Percentiles rank a stretch among this genome's conserved stretches.
These are phyloP conservation scores for Paralagenidium karlingii DNA, from an alignment of 352 stramenopile species.

Conservation along the genomic window DNA sequence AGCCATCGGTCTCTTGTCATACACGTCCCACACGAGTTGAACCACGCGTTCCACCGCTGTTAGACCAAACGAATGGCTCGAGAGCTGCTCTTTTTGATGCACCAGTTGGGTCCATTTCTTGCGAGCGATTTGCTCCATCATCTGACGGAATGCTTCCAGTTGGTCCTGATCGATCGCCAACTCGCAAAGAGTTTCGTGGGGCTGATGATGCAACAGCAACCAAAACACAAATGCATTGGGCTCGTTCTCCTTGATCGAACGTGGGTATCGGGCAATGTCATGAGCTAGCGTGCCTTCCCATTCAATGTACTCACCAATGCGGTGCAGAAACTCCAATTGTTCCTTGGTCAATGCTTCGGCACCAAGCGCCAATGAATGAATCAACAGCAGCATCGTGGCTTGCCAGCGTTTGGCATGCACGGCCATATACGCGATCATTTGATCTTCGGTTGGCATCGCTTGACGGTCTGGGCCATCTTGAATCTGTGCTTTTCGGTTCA, in stretches of 20 bases:
- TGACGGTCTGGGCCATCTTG: conserved; percentile 4
- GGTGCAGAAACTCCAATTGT: conserved; percentile 41
- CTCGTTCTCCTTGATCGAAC: conserved; percentile 40
- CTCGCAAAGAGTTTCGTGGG: conserved; percentile 1
- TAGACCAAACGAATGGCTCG: conserved; percentile 31
- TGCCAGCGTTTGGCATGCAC: conserved; percentile 74
- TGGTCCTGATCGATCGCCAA: conserved; percentile 10
- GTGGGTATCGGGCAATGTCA: conserved; percentile 54
- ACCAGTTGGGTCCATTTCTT: conserved; percentile 35
- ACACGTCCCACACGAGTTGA: conserved; percentile 47
- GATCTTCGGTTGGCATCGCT: background rate
- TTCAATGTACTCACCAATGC: conserved; percentile 74
- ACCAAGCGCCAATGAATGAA: conserved; percentile 53
- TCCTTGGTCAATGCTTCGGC: conserved; percentile 40
- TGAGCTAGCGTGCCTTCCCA: conserved; percentile 77
- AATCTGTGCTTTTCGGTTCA: conserved; percentile 6
- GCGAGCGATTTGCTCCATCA: conserved; percentile 16
- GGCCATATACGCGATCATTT: conserved; percentile 44
- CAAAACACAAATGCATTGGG: conserved; percentile 72
- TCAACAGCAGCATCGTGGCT: conserved; percentile 61
- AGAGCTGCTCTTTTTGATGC: conserved; percentile 13
- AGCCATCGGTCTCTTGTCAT: conserved; percentile 28
- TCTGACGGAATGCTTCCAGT: conserved; percentile 28
- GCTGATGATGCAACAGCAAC: conserved; percentile 26
- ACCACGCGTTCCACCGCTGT: conserved; percentile 42